Evolutionary conservation across 805 yeast species (phyloP), one percentile per base, ranked within the genome.

Genomic region (Schizosaccharomyces pombe): DNA sequence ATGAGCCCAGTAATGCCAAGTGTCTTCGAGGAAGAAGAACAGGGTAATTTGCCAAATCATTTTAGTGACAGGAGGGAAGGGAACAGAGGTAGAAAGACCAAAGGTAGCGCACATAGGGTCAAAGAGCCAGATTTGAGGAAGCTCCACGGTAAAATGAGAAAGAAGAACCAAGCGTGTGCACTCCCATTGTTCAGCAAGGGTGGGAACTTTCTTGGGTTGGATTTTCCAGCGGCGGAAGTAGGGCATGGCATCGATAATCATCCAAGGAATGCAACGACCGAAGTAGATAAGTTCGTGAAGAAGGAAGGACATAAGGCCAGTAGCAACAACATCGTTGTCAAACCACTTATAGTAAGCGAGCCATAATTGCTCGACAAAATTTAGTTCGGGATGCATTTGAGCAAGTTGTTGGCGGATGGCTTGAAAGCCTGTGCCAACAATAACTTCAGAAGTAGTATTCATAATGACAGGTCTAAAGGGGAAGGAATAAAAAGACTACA

Each of bases 1-100:
- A 69, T 89, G 98, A 66, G 82, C 80, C 82, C 91, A 82, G 73
- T 89, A 89, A 69, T 89, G 98, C 97, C 96, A 91, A 59, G 84
- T 72, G 66, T 89, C 98, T 70, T 89, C 98, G 58, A 82, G 67
- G 47, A 84, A 74, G 67, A 89, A 89, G 70, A 89, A 85, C 14
- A 85, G 61, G 19, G 76, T 73, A 56, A 87, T 74, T 67, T 89
- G 96, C 54, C 70, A 62, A 26, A 70, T 65, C 68, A 84, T 78
- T 32, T 75, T 75, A 55, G 68, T 67, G 64, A 70, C 61, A 12
- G 76, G 64, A 53, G 97, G 96, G 75, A 89, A 86, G 16, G 97
- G 96, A 14, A 86, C 94, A 30, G 74, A 71, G 62, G 78, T 76
- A 11, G 79, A 68, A 61, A 91, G 82, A 58, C 94, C 93, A 58